phyloP scores from a whole-genome alignment of 1,139 yeast genomes.

The Yamadazyma membranifaciens region DNA sequence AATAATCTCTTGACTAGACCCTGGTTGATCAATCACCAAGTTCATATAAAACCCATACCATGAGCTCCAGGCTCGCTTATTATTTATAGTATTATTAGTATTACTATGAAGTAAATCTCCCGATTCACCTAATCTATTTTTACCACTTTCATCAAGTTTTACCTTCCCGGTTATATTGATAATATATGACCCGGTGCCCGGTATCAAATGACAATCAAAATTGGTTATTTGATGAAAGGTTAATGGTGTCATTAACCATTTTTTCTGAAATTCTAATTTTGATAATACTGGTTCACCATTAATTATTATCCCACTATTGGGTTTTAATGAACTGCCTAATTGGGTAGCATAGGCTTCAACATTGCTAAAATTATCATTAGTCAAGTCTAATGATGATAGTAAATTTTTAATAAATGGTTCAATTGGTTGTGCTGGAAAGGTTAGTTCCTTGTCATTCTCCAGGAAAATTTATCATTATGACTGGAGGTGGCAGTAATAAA shows the following conservation, averaged over 20 bases:
- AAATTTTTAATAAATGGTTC: constrained; percentile 45
- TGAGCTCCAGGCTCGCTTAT: constrained; percentile 56
- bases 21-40: constrained; percentile 56
- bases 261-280: constrained; percentile 57
- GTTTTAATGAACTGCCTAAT: constrained; percentile 48
- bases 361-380: constrained; percentile 26
- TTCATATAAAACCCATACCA: constrained; percentile 67
- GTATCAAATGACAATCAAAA: constrained; percentile 68
- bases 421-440: constrained; percentile 36
- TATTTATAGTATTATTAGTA: constrained; percentile 10
- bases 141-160: constrained; percentile 72
- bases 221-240: constrained; percentile 64
- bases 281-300: constrained; percentile 64
- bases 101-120: constrained; percentile 39
- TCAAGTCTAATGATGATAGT: constrained; percentile 36
- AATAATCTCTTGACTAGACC: constrained; percentile 46
- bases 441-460: constrained; percentile 2
- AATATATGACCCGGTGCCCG: constrained; percentile 59
- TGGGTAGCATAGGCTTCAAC: constrained; percentile 53
- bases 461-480: constrained; percentile 1
- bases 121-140: constrained; percentile 58
- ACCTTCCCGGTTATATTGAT: constrained; percentile 63
- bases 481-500: not conserved
- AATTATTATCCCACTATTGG: constrained; percentile 50
- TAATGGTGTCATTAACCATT: constrained; percentile 61